Evolutionary conservation across 768 basidiomycete species (phyloP).

Genomic region (Termitomyces sp.): DNA sequence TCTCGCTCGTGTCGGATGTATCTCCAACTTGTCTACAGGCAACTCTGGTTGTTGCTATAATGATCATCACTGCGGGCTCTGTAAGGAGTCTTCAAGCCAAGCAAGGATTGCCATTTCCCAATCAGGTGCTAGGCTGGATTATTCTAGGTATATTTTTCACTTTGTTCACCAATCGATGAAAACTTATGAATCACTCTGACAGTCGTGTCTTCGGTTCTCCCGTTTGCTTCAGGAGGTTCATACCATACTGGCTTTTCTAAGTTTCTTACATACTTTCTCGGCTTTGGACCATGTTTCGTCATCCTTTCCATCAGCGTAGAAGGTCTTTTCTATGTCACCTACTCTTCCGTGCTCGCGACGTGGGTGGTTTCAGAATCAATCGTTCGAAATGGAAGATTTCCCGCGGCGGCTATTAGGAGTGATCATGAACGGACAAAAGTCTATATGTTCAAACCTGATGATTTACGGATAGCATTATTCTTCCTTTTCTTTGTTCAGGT

Average conservation of each 20-base stretch:
- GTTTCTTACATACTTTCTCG: slow-evolving; percentile 59
- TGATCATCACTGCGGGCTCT: slow-evolving; percentile 54
- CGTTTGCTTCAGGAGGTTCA: slow-evolving; percentile 35
- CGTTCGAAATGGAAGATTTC: slow-evolving; percentile 11
- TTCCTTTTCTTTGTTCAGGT: slow-evolving; percentile 86
- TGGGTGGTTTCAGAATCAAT: slow-evolving; percentile 66
- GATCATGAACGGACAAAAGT: slow-evolving; percentile 10
- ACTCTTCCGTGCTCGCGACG: slow-evolving; percentile 50
- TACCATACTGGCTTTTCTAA: slow-evolving; percentile 41
- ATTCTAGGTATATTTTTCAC: slow-evolving; percentile 41
- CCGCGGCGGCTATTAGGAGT: slow-evolving; percentile 2
- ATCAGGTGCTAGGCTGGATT: slow-evolving; percentile 62
- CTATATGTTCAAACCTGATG: slow-evolving; percentile 51
- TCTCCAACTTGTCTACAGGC: slow-evolving; percentile 25
- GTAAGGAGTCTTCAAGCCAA: slow-evolving; percentile 59
- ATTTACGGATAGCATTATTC: slow-evolving; percentile 70
- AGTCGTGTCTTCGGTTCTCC: slow-evolving; percentile 48
- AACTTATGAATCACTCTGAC: neutral
- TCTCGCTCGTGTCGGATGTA: neutral
- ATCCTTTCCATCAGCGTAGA: slow-evolving; percentile 80
- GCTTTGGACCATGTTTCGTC: slow-evolving; percentile 71
- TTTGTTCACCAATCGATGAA: neutral
- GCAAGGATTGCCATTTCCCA: slow-evolving; percentile 53
- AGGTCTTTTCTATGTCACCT: slow-evolving; percentile 73
- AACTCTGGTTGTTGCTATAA: slow-evolving; percentile 37